Base-by-base conservation (phyloP, 345 rosid species). In the Citrus inodora region DNA sequence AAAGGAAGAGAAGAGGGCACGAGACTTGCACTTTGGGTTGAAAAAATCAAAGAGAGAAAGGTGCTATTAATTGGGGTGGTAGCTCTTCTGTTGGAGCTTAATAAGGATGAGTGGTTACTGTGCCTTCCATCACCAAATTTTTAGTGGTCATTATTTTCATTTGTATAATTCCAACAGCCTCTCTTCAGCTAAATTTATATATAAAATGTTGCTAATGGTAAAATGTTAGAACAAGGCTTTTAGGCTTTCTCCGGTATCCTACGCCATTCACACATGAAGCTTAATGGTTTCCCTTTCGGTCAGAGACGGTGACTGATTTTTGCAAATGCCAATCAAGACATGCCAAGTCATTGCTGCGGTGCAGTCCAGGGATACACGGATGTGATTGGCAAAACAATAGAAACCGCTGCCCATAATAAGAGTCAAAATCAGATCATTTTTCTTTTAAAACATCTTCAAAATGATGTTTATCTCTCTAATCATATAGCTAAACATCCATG, bases 91-190 rank as follows among this genome's bases (percentile, higher is more conserved):
- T 40, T 76, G 81, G 84, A 84, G 83, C 75, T 79, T 84, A 89
- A 80, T 68, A 71, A 55, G 87, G 89, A 83, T 80, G 74, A 78
- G 82, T 76, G 82, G 88, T 77, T 82, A 74, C 69, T 77, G 73
- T 48, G 73, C 67, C 61, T 16, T 58, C 58, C 74, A 38, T 76
- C 77, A 55, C 76, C 77, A 55, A 48, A 68, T 76, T 78, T 78
- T 78, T 87, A 76, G 91, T 86, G 89, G 92, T 80, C 75, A 68
- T 79, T 75, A 80, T 79, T 83, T 11, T 73, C 3, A 40, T 40
- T 46, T 81, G 27, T 53, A 30, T 17, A 6, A 58, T 65, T 70
- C 35, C 38, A 24, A 28, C 11, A 22, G 5, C 5, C 16, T 69
- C 33, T 40, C 24, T 17, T 13, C 51, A 13, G 16, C 16, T 42